These are phyloP conservation scores for Globisporangium irregulare DNA, from an alignment of 352 stramenopile species.

Conservation along the genomic window DNA sequence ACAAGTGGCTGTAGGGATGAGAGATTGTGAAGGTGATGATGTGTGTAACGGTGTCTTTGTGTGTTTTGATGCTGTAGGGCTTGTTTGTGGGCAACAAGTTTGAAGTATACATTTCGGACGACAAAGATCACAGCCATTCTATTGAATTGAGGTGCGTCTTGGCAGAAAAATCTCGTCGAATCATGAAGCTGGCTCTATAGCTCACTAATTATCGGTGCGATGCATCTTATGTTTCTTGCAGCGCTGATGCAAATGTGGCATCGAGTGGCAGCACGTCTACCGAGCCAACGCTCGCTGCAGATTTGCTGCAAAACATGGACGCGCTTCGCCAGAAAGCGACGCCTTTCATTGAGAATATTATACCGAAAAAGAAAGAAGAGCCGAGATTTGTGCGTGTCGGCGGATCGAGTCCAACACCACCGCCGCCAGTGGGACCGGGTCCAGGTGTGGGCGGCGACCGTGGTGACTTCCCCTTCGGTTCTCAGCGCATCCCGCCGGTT, in stretches of 20 bases:
- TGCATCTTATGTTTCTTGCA: background rate
- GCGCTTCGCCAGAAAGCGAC: constrained; percentile 45
- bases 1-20: background rate
- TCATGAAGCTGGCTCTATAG: background rate
- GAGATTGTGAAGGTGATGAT: background rate
- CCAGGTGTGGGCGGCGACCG: background rate
- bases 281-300: constrained; percentile 25
- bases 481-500: constrained; percentile 24
- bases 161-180: background rate
- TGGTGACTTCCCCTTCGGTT: constrained; percentile 12
- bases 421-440: background rate
- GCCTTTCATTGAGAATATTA: constrained; percentile 55
- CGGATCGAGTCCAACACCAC: constrained; percentile 2
- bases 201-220: background rate
- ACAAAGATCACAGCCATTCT: constrained; percentile 63
- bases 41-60: background rate
- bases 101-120: constrained; percentile 72
- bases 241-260: constrained; percentile 8
- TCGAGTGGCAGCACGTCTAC: constrained; percentile 3
- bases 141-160: constrained; percentile 59
- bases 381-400: background rate
- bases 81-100: constrained; percentile 78
- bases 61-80: constrained; percentile 29
- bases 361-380: constrained; percentile 37
- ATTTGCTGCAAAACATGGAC: constrained; percentile 49